Evolutionary conservation across 2,329 filamentous ascomycete species (phyloP), one percentile per base, ranked within the genome.

Genomic region (Phaeosphaeriaceae sp.): DNA sequence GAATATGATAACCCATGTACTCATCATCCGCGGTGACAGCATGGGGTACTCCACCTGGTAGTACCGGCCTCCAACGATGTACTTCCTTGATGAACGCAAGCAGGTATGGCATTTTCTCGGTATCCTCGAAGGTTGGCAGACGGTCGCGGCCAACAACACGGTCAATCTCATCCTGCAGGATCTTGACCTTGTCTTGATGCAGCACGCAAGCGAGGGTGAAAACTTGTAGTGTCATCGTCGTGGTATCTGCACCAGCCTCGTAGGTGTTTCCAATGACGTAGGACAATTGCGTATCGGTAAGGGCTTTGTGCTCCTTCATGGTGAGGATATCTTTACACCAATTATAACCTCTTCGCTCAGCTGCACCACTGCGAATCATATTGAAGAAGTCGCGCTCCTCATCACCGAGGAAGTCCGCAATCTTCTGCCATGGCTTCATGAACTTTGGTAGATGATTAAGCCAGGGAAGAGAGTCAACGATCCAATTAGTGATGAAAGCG

Each of bases 1-100:
- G 78, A n/a, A 82, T 77, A 1, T 70, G 52, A 46, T 77, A 80
- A 3, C 78, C 79, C 21, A 72, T 71, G 53, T 79, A 81, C 2
- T 68, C 64, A 45, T 82, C 78, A 30, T 81, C 77, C 6, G 74
- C 61, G 1, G 70, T 75, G 1, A 73, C 69, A 0, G 76, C 74
- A 46, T 82, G 79, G 0, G 77, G 78, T 0, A 76, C 67, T 0
- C 74, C 77, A 1, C 74, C 54, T 0, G 76, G 74, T 0, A 70
- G 68, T 0, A 76, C 71, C 1, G 67, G 58, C 0, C 72, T 70
- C 44, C 71, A 72, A 2, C 68, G 56, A 7, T 72, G 54, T 7
- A 41, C 50, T 44, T 74, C 71, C 17, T 71, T 54, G 1, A 73
- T 45, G 0, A 71, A 44, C 1, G 64, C 70, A 3, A 50, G 45